Base-by-base conservation (phyloP, 305 asterid species). In the Fraxinus sp. region DNA sequence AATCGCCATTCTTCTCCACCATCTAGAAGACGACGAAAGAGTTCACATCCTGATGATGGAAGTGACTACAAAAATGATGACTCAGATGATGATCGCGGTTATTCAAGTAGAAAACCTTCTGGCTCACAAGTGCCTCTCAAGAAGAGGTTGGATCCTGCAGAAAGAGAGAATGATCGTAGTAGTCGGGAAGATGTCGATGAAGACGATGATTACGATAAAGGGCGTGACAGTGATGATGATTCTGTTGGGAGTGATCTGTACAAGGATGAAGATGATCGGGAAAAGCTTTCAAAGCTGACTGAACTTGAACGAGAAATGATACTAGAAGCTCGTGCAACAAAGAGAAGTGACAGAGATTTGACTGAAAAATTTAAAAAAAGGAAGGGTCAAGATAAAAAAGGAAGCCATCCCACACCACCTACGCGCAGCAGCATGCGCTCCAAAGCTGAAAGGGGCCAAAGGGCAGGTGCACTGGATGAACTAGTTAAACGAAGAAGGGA, bases 161-260 rank as follows among this genome's bases (percentile, higher is more conserved):
- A 94, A 77, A 92, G 93, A 85, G 98, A 93, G 35, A 94, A 92
- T 81, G 96, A 89, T 82, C 91, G 83, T 18, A 91, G 93, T 78
- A 91, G 92, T 82, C 91, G 78, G 24, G 87, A 88, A 79, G 97
- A 92, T 75, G 95, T 87, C 33, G 98, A 87, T 13, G 94, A 86
- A 59, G 90, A 79, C 1, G 83, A 85, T 85, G 92, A 85, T 71
- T 89, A 87, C 82, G 91, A 85, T 77, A 85, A 73, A 46, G 94
- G 87, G 37, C 92, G 82, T 81, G 95, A 92, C 88, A 95, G 99
- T 78, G 99, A 95, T 80, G 95, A 90, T 76, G 98, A 95, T 86
- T 94, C 98, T 57, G 91, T 95, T 72, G 99, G 98, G 83, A 95
- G 99, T 85, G 99, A 95, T 86, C 93, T 95, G 70, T 95, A 93